Evolutionary conservation across 306 rosid genomes (phyloP).

Genomic region (barrel medic (Medicago truncatula)): MtrunA17r5.0-ANR NC_053049.1:243501-244000

Average conservation of each 20-base stretch:
- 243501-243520: background rate
- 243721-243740: constrained; percentile 29
- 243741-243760: constrained; percentile 31
- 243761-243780: constrained; percentile 12
- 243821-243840: constrained; percentile 7
- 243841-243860: constrained; percentile 5
- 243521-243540: background rate
- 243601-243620: background rate
- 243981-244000: constrained; percentile 83
- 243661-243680: no score
- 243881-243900: constrained; percentile 39
- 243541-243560: background rate
- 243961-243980: constrained; percentile 93
- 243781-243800: constrained; percentile 24
- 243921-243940: constrained; percentile 81
- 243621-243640: background rate
- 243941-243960: constrained; percentile 93
- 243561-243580: background rate
- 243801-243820: constrained; percentile 20
- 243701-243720: constrained; percentile 33
- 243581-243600: background rate
- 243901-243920: constrained; percentile 58
- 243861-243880: constrained; percentile 12
- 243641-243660: no score
- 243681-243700: background rate